Evolutionary conservation across 768 basidiomycete species (phyloP).

Genomic region (Lactarius pseudohatsudake): DNA sequence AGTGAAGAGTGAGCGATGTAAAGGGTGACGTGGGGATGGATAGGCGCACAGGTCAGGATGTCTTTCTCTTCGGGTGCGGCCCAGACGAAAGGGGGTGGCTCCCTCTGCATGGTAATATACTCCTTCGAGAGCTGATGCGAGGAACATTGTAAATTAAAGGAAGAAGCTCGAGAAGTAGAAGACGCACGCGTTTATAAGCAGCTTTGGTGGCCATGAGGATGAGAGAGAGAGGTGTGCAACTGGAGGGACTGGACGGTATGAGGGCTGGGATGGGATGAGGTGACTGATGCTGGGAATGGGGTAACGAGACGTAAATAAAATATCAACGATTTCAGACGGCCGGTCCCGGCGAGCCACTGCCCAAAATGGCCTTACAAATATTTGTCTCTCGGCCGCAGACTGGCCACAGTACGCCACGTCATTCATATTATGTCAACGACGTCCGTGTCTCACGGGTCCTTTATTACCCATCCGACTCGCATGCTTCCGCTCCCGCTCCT

Average conservation of each 20-base stretch:
- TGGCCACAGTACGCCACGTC: neutral
- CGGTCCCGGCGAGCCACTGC: neutral
- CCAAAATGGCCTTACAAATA: neutral
- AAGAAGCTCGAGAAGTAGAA: conserved; percentile 25
- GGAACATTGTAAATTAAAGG: neutral
- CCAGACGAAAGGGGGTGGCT: conserved; percentile 95
- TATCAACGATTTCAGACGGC: conserved; percentile 4
- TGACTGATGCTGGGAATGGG: neutral
- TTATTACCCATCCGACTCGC: conserved; percentile 29
- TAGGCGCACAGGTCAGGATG: conserved; percentile 82
- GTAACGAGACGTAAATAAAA: conserved; percentile 2
- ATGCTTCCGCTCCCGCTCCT: conserved; percentile 67
- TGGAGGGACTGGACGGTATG: neutral
- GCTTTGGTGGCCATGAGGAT: conserved; percentile 77
- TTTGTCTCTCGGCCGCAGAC: neutral
- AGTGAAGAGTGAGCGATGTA: conserved; percentile 6
- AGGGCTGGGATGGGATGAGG: neutral
- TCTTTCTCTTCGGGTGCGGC: conserved; percentile 97
- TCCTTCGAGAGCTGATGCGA: conserved; percentile 73
- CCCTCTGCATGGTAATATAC: conserved; percentile 87
- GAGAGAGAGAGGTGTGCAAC: conserved; percentile 4
- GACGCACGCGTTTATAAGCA: conserved; percentile 76
- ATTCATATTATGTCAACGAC: conserved; percentile 27
- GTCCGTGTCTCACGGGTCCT: conserved; percentile 25
- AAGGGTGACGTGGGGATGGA: neutral